Percentiles rank a stretch among this genome's conserved stretches.
These are phyloP conservation scores for Fraxinus xanthoxyloides DNA, from an alignment of 305 asterid genomes.

Conservation along the genomic window DNA sequence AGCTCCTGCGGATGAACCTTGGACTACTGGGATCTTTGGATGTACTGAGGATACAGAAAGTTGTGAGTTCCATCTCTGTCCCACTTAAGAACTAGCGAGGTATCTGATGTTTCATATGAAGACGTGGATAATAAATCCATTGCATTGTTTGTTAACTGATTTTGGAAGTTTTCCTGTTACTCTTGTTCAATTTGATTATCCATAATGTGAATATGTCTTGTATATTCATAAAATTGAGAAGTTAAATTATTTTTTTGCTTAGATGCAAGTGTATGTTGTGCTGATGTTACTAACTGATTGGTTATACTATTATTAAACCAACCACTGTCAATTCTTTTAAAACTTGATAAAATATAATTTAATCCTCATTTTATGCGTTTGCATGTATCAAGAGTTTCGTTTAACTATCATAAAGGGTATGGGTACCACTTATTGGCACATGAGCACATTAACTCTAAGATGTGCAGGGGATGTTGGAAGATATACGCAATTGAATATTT, in stretches of 20 bases:
- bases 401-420: background rate
- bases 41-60: constrained; percentile 80
- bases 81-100: background rate
- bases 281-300: background rate
- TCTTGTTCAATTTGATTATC: background rate
- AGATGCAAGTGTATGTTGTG: background rate
- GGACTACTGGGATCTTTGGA: constrained; percentile 84
- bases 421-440: background rate
- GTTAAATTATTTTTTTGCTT: background rate
- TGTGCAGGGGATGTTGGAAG: background rate
- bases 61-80: constrained; percentile 48
- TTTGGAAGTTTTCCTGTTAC: background rate
- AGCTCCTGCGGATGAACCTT: constrained; percentile 91
- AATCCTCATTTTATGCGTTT: background rate
- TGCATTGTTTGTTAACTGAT: background rate
- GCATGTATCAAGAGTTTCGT: background rate
- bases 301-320: background rate
- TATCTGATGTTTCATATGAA: constrained; percentile 5
- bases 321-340: background rate
- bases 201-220: background rate
- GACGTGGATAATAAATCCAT: background rate
- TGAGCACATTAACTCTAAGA: background rate
- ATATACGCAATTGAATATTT: background rate
- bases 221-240: background rate
- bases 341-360: background rate